A percentile compares a stretch with the other conserved stretches of the same genome.
Evolutionary conservation across 352 stramenopile species (phyloP).

Genomic region (Phytopythium delawarense): DNA sequence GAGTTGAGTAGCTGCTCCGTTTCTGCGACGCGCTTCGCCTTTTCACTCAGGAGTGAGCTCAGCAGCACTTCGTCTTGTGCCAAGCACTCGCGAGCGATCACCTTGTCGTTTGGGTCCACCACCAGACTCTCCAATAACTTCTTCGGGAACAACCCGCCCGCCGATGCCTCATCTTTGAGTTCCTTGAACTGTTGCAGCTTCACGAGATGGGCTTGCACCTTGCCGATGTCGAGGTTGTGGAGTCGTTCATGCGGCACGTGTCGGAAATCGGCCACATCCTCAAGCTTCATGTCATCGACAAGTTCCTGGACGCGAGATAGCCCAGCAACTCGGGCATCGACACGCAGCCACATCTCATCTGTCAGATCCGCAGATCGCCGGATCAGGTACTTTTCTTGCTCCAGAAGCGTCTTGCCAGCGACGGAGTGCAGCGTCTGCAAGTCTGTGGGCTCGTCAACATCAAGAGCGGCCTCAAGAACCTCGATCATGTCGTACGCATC

Average conservation of each 20-base stretch:
- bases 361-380: slow-evolving; percentile 21
- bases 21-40: slow-evolving; percentile 49
- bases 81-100: slow-evolving; percentile 20
- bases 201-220: slow-evolving; percentile 2
- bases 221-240: slow-evolving; percentile 11
- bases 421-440: slow-evolving; percentile 26
- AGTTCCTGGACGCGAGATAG: slow-evolving; percentile 36
- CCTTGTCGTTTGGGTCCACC: slow-evolving; percentile 8
- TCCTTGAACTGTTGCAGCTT: slow-evolving; percentile 22
- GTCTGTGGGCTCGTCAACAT: slow-evolving; percentile 30
- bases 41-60: slow-evolving; percentile 52
- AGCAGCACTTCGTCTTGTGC: slow-evolving; percentile 39
- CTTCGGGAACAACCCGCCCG: slow-evolving; percentile 10
- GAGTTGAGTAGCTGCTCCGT: slow-evolving; percentile 37
- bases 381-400: slow-evolving; percentile 51
- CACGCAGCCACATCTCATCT: slow-evolving; percentile 37
- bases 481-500: slow-evolving; percentile 32
- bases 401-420: slow-evolving; percentile 39
- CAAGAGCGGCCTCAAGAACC: slow-evolving; percentile 40
- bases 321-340: slow-evolving; percentile 30
- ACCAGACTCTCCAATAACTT: slow-evolving; percentile 9
- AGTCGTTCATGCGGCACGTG: slow-evolving; percentile 33
- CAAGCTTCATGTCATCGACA: slow-evolving; percentile 32
- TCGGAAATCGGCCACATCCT: slow-evolving; percentile 31
- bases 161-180: slow-evolving; percentile 12